Evolutionary conservation across 1,139 yeast species (phyloP).

Genomic region (Suhomyces taliae): DNA sequence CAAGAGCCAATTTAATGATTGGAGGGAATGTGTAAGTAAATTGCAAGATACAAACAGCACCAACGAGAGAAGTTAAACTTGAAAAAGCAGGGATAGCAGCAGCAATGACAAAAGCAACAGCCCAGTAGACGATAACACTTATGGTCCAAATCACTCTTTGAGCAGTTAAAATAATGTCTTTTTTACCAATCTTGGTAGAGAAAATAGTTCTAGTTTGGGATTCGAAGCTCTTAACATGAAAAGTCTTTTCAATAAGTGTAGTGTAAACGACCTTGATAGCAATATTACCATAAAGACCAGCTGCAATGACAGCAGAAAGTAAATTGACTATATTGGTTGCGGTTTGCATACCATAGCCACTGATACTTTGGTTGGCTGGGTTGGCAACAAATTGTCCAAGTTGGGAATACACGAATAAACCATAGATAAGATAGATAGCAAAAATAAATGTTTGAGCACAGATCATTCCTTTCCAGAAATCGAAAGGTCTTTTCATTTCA

Average conservation of each 20-base stretch:
- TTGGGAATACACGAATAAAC: slow-evolving; percentile 2
- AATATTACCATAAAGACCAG: slow-evolving; percentile 3
- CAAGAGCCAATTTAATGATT: neutral
- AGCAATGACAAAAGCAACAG: slow-evolving; percentile 3
- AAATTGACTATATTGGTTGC: slow-evolving; percentile 1
- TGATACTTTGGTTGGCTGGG: slow-evolving; percentile 3
- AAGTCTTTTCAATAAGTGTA: slow-evolving; percentile 1
- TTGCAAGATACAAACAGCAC: slow-evolving; percentile 5
- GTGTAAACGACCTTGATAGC: slow-evolving; percentile 2
- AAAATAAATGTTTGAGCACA: slow-evolving; percentile 1
- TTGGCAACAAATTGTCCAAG: slow-evolving; percentile 2
- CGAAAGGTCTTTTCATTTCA: slow-evolving; percentile 4
- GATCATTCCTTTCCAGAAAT: slow-evolving; percentile 5
- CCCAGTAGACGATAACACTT: slow-evolving; percentile 3
- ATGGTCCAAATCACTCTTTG: slow-evolving; percentile 1
- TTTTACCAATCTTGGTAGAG: neutral
- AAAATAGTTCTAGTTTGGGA: neutral
- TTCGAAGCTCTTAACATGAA: neutral
- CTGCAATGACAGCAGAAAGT: slow-evolving; percentile 3
- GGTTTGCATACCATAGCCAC: slow-evolving; percentile 3
- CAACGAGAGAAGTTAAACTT: slow-evolving; percentile 3
- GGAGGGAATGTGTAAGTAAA: slow-evolving; percentile 4
- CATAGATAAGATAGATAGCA: slow-evolving; percentile 1
- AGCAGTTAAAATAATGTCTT: neutral
- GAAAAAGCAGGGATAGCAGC: slow-evolving; percentile 3